Conservation (phyloP, 2,329 filamentous ascomycete genomes). For the Zymoseptoria passerinii region DNA sequence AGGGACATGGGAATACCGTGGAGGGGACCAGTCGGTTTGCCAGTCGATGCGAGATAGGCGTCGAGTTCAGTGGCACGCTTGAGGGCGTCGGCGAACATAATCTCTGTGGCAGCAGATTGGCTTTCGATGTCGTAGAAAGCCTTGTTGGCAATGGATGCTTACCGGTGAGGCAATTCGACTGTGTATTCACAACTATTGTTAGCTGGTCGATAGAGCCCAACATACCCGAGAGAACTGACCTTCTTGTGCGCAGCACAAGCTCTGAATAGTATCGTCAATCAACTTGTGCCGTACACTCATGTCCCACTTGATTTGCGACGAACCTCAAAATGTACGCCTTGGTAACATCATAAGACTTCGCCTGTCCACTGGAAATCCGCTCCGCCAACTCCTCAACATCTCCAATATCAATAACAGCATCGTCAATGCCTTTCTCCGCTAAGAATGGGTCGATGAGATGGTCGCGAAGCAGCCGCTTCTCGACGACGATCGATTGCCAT, state of each 20-base stretch:
- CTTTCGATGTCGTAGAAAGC: not conserved
- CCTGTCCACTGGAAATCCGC: slow-evolving; percentile 3
- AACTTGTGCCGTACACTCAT: not conserved
- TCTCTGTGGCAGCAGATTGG: slow-evolving; percentile 38
- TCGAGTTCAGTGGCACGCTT: slow-evolving; percentile 43
- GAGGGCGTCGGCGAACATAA: slow-evolving; percentile 48
- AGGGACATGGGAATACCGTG: slow-evolving; percentile 37
- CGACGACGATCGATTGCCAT: not conserved
- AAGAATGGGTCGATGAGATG: not conserved
- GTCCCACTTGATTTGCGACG: not conserved
- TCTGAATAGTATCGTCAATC: slow-evolving; percentile 2
- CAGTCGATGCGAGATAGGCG: slow-evolving; percentile 40
- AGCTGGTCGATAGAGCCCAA: too few relatives aligned
- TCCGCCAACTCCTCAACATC: slow-evolving; percentile 5
- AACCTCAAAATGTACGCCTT: slow-evolving; percentile 14
- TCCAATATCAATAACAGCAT: slow-evolving; percentile 3
- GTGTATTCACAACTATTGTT: not conserved
- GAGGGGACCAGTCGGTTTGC: slow-evolving; percentile 29
- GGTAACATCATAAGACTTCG: slow-evolving; percentile 7
- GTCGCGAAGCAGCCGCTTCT: not conserved
- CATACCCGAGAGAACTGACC: slow-evolving; percentile 1
- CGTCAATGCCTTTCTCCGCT: not conserved
- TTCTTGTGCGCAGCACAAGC: slow-evolving; percentile 14
- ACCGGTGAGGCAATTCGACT: slow-evolving; percentile 54
- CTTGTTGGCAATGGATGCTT: not conserved